A percentile compares a stretch with the other conserved stretches of the same genome.
phyloP scores from a whole-genome alignment of 2,329 filamentous ascomycete species.

The Ascochyta clinopodiicola region DNA sequence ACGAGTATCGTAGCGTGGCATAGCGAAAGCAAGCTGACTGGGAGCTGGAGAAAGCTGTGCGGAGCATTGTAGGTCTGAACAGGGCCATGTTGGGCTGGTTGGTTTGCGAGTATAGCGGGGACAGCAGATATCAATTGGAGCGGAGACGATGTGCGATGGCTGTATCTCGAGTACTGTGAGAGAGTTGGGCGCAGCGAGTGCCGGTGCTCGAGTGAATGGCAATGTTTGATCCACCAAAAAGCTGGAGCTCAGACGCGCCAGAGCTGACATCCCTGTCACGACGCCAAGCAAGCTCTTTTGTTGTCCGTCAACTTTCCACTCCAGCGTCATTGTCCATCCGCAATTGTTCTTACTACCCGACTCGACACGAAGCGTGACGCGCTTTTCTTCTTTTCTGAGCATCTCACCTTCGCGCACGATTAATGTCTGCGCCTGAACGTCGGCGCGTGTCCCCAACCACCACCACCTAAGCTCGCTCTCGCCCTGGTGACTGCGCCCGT shows the following conservation, averaged over 20 bases:
- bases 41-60: conserved; percentile 21
- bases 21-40: conserved; percentile 28
- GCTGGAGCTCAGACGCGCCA: conserved; percentile 16
- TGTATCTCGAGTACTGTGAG: no score
- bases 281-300: conserved; percentile 37
- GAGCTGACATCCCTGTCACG: conserved; percentile 26
- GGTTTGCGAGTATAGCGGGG: neutral
- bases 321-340: conserved; percentile 25
- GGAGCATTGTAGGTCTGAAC: conserved; percentile 29
- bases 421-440: conserved; percentile 36
- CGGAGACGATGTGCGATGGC: neutral
- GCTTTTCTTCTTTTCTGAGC: conserved; percentile 20
- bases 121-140: neutral
- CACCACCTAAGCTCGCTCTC: conserved; percentile 34
- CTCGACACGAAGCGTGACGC: conserved; percentile 22
- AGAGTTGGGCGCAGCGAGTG: neutral
- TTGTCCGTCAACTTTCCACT: conserved; percentile 36
- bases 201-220: conserved; percentile 9
- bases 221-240: conserved; percentile 13
- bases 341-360: conserved; percentile 35
- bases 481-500: conserved; percentile 29
- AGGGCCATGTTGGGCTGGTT: conserved; percentile 32
- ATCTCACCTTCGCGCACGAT: conserved; percentile 25
- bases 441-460: conserved; percentile 41
- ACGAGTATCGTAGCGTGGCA: conserved; percentile 30